Base-by-base conservation (phyloP, 139 green algal species). In the Chlorella sorokiniana region DNA sequence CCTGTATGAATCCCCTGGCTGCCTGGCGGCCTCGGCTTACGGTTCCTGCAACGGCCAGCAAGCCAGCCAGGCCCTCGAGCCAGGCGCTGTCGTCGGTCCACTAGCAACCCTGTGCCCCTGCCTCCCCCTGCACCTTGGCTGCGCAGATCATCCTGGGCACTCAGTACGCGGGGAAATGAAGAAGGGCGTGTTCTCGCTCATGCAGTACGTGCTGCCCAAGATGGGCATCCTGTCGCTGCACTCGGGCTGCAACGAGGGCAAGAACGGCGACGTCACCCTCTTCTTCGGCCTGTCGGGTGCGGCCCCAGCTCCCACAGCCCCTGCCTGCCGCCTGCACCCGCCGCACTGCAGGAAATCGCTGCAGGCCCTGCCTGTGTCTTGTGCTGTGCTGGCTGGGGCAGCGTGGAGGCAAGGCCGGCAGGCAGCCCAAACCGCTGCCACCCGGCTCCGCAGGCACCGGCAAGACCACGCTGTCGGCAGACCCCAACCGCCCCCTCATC, bases 121-220 rank as follows among this genome's bases (percentile, higher is more conserved):
- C 31, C 20, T 5, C 40, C 54, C 22, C 54, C 59, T 18, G 10
- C 3, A 11, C 22, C 56, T 45, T 22, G 25, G 14, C 22, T 27
- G 6, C 25, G 75, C 75, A 81, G 75, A n/a, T 81, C 77, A 83
- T 83, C 38, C 78, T 83, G 78, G 86, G 85, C 91, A 98, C 94
- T 2, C 88, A 97, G 87, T 99, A 98, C 78, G 95, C 95, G 14
- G 84, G 22, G 80, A 86, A 65, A 88, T 88, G 84, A 88, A 88
- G 59, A 88, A 88, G 84, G 84, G 84, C 35, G 84, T 88, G 41
- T 94, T 95, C 81, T 85, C 80, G 1, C 75, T 96, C 25, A 98
- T 98, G 94, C 89, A 98, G 85, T 98, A 98, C 89, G 82, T 96
- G 48, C 95, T 98, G 91, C 95, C 95, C 72, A 94, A 92, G 75